These are phyloP conservation scores for Pinus taeda DNA, from an alignment of 75 land plant genomes.

Conservation along the genomic window DNA sequence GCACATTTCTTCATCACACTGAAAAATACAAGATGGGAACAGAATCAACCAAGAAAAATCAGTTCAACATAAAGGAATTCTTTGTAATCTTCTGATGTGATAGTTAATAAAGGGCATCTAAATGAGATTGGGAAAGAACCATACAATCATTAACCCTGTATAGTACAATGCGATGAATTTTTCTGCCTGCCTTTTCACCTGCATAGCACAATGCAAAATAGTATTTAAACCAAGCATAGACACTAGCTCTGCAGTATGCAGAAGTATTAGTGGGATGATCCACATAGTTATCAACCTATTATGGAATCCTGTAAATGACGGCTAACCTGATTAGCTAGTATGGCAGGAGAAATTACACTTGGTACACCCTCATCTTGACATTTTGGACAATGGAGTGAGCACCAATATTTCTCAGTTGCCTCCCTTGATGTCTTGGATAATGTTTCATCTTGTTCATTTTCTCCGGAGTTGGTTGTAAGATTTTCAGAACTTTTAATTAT, in stretches of 20 bases:
- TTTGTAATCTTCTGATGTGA: neutral
- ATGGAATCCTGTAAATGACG: neutral
- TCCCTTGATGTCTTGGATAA: no score
- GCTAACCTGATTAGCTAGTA: slow-evolving; percentile 28
- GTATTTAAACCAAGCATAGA: neutral
- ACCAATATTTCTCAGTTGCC: no score
- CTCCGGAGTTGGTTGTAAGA: no score
- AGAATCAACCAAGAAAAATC: neutral
- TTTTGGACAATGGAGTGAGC: no score
- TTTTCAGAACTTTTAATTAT: no score
- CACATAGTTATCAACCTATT: neutral
- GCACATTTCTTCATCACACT: slow-evolving; percentile 99
- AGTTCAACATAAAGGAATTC: neutral
- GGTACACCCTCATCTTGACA: no score
- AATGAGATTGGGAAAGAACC: slow-evolving; percentile 8
- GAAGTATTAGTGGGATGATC: neutral
- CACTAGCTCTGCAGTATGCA: neutral
- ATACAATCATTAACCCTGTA: slow-evolving; percentile 25
- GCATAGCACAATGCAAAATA: slow-evolving; percentile 10
- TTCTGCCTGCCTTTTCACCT: neutral
- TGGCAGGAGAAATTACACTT: no score
- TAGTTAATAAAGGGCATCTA: neutral
- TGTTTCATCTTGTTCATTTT: no score
- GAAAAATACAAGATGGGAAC: slow-evolving; percentile 8
- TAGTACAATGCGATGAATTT: no score